phyloP scores from a whole-genome alignment of 345 rosid species.

The Euphorbia pulcherrima region DNA sequence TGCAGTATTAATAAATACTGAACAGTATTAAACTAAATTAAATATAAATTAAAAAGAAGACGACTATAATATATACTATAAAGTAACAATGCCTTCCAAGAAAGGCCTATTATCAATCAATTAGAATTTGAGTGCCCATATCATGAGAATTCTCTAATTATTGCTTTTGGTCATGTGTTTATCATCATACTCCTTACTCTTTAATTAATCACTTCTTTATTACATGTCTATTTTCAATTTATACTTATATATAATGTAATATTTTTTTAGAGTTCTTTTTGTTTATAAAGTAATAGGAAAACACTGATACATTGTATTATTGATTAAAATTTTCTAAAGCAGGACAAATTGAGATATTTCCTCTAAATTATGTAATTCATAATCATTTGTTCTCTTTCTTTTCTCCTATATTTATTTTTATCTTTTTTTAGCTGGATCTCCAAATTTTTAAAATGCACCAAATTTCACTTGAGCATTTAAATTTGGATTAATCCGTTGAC shows the following conservation, averaged over 20 bases:
- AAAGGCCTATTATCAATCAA: conserved; percentile 3
- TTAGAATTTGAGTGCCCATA: neutral
- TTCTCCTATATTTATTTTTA: too few species aligned
- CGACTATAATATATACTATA: too few species aligned
- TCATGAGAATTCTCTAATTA: conserved; percentile 6
- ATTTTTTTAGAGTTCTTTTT: neutral
- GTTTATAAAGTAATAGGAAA: too few species aligned
- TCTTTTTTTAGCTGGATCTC: too few species aligned
- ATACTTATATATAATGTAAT: neutral
- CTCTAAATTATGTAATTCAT: neutral
- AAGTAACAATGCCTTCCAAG: conserved; percentile 18
- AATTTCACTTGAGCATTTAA: too few species aligned
- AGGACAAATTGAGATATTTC: too few species aligned
- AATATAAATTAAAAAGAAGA: too few species aligned
- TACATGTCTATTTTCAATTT: neutral
- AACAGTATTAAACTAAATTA: too few species aligned
- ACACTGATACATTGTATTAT: neutral
- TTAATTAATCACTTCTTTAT: neutral
- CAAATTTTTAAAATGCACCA: too few species aligned
- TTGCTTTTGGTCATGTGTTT: neutral
- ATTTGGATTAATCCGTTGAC: too few species aligned
- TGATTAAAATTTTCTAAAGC: neutral
- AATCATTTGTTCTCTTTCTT: too few species aligned
- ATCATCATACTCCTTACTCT: conserved; percentile 7
- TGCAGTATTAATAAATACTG: too few species aligned